Percentiles rank a stretch among this genome's conserved stretches.
phyloP scores from a whole-genome alignment of 495 filamentous ascomycete genomes.

The Penicillium canariense region DNA sequence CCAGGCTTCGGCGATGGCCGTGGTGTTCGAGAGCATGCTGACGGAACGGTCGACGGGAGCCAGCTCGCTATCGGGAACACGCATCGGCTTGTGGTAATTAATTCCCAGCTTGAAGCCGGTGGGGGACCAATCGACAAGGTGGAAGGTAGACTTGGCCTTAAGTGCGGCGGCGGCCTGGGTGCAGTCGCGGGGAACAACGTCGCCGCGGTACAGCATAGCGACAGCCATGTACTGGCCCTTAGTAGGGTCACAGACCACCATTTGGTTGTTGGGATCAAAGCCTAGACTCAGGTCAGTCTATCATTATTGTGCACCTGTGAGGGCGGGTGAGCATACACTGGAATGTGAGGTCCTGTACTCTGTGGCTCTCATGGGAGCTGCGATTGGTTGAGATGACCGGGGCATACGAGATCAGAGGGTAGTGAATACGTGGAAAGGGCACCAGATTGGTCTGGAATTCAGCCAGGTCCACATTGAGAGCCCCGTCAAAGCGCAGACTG shows the following conservation, averaged over 20 bases:
- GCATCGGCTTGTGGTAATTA: conserved; percentile 95
- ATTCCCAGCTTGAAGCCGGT: conserved; percentile 99
- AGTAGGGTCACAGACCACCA: conserved; percentile 99
- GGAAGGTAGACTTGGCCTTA: conserved; percentile 98
- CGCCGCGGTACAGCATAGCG: conserved; percentile 95
- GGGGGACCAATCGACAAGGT: conserved; percentile 99
- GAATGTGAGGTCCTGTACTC: conserved; percentile 62
- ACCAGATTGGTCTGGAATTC: conserved; percentile 99
- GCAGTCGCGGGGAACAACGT: conserved; percentile 96
- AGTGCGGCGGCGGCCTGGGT: conserved; percentile 87
- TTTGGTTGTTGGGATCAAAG: conserved; percentile 86
- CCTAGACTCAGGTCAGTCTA: too few species aligned
- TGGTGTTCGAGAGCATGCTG: conserved; percentile 99
- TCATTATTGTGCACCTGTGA: too few species aligned
- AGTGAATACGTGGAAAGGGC: conserved; percentile 98
- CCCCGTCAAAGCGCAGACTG: conserved; percentile 96
- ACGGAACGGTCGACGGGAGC: conserved; percentile 97
- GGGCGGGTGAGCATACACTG: too few species aligned
- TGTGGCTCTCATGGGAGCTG: conserved; percentile 87
- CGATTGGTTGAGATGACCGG: conserved; percentile 91
- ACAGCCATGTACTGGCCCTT: conserved; percentile 99
- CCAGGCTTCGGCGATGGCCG: conserved; percentile 98
- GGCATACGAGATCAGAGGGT: conserved; percentile 94
- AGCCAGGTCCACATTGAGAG: conserved; percentile 97
- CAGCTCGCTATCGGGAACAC: conserved; percentile 93